Conservation (phyloP, 345 rosid genomes). For the Conringia planisiliqua region DNA sequence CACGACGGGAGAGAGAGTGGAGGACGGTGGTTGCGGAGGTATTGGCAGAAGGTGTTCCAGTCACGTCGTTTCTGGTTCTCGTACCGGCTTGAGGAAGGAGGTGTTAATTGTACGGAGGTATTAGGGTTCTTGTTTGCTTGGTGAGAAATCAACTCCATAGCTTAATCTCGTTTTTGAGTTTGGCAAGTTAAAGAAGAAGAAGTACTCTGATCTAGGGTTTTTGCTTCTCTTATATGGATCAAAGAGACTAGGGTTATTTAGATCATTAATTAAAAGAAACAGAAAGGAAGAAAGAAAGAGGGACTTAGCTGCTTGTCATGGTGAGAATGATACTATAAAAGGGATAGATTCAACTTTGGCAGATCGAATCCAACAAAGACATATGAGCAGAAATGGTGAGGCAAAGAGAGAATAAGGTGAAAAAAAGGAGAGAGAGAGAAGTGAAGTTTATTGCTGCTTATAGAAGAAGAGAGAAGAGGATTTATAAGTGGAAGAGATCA, state of each 20-base stretch:
- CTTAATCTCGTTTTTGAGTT: neutral
- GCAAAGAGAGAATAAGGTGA: slow-evolving; percentile 26
- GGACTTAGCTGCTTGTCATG: slow-evolving; percentile 16
- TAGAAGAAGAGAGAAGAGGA: slow-evolving; percentile 8
- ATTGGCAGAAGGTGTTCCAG: slow-evolving; percentile 39
- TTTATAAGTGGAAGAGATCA: slow-evolving; percentile 29
- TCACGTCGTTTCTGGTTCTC: slow-evolving; percentile 43
- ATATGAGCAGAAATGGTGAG: slow-evolving; percentile 33
- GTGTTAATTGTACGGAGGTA: slow-evolving; percentile 10
- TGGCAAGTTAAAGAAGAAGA: neutral
- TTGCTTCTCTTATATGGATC: neutral
- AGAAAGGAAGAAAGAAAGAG: slow-evolving; percentile 7
- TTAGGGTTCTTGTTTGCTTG: slow-evolving; percentile 31
- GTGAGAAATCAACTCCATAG: slow-evolving; percentile 46
- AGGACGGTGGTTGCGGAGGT: slow-evolving; percentile 41
- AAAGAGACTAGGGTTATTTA: slow-evolving; percentile 25
- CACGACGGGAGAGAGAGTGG: slow-evolving; percentile 36
- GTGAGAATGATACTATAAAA: slow-evolving; percentile 20
- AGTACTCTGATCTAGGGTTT: slow-evolving; percentile 25
- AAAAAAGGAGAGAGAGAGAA: neutral
- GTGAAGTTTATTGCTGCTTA: slow-evolving; percentile 8
- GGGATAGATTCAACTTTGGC: slow-evolving; percentile 17
- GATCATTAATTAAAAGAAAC: slow-evolving; percentile 8
- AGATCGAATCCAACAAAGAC: slow-evolving; percentile 17
- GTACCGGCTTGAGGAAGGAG: slow-evolving; percentile 43